Base-by-base conservation (phyloP, 305 asterid species). In the Salvia sclarea region DNA sequence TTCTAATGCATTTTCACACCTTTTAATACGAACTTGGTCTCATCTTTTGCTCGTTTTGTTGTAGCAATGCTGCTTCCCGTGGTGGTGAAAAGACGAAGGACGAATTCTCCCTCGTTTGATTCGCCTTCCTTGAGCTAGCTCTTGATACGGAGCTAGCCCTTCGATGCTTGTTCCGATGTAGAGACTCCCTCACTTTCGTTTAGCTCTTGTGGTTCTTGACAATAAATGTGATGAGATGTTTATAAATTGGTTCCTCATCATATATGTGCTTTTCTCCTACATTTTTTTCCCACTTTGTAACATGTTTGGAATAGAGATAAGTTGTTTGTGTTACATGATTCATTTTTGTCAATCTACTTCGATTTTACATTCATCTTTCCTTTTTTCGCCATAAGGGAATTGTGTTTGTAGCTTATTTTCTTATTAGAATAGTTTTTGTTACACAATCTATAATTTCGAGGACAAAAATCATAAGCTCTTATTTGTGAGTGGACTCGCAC, bases 41-140 rank as follows among this genome's bases (percentile, higher is more conserved):
- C 20, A 16, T 35, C 10, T 28, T 63, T 7, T 52, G 17, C 57
- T 48, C 9, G 2, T 17, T 55, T 12, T 22, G 11, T 16, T 41
- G 81, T 82, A 84, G 92, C 70, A 59, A 54, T 61, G 92, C 45
- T 86, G 92, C 78, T 76, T 70, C 35, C 80, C 78, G 0, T 80
- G 83, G 82, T 83, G 83, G 79, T 75, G n/a, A 66, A 64, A 64
- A 38, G 2, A 24, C 21, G 12, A 64, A 38, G 2, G 64, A 50
- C 41, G 13, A 6, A 25, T 55, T 48, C 21, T 44, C 40, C 57
- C 33, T 57, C 8, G 28, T 78, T 47, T 49, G 61, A 25, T 24
- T 50, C 6, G 31, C 59, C 37, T 31, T 49, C 25, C 14, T 54
- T 24, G 48, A 58, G 74, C 57, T 62, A 50, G 35, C 41, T 53